Conservation (phyloP, 257 asterid species). For the Solanum piurae region DNA sequence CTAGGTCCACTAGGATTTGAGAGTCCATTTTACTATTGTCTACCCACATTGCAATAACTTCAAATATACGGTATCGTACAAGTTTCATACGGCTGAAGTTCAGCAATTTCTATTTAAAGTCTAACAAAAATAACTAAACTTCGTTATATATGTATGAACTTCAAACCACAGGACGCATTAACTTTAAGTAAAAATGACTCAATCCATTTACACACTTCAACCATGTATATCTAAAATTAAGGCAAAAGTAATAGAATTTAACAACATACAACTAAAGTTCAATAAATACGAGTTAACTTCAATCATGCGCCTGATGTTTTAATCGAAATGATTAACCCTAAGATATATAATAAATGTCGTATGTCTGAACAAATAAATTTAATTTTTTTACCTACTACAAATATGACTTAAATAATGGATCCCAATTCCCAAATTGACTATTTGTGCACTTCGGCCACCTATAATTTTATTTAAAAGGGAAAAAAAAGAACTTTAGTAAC, state of each 20-base stretch:
- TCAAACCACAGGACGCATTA: background rate
- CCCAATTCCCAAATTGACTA: background rate
- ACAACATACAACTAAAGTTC: background rate
- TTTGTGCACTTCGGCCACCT: background rate
- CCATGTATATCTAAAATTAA: background rate
- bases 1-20: background rate
- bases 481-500: background rate
- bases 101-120: rapidly evolving
- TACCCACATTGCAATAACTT: background rate
- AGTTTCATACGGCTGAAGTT: background rate
- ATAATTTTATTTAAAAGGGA: background rate
- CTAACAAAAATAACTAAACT: background rate
- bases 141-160: background rate
- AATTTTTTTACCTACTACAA: background rate
- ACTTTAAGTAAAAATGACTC: background rate
- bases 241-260: background rate
- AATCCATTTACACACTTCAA: background rate
- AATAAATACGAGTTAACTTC: background rate
- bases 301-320: too few species aligned
- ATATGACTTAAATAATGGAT: background rate
- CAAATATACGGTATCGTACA: background rate
- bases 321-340: background rate
- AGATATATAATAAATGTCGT: background rate
- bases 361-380: background rate
- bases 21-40: background rate